A percentile compares a stretch with the other conserved stretches of the same genome.
phyloP scores from a whole-genome alignment of 495 filamentous ascomycete species.

The Hypoxylon fuscum region DNA sequence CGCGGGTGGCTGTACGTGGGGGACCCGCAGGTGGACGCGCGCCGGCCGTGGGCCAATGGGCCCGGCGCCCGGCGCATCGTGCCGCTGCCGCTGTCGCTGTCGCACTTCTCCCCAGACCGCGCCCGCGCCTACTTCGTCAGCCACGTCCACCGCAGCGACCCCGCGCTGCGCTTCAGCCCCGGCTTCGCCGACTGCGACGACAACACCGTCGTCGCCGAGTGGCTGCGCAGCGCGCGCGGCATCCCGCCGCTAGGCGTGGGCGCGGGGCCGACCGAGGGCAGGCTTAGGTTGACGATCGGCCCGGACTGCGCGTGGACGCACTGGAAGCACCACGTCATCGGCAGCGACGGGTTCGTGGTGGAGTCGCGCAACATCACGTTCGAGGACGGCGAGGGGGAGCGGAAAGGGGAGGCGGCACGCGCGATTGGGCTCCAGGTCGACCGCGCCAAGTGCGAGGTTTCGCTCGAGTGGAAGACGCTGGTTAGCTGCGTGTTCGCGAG shows the following conservation, averaged over 20 bases:
- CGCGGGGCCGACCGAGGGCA: conserved; percentile 10
- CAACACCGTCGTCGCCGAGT: conserved; percentile 26
- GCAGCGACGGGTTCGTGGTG: conserved; percentile 21
- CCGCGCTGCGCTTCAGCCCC: conserved; percentile 1
- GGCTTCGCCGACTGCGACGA: conserved; percentile 20
- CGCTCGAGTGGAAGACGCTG: conserved; percentile 22
- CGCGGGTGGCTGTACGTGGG: conserved; percentile 27
- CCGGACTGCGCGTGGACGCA: conserved; percentile 23
- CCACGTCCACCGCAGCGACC: conserved; percentile 14
- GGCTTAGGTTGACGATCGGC: conserved; percentile 13
- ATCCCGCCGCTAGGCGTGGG: conserved; percentile 11
- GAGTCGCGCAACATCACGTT: conserved; percentile 19
- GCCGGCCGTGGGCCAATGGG: too few relatives aligned
- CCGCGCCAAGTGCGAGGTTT: conserved; percentile 23
- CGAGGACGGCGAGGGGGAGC: conserved; percentile 7
- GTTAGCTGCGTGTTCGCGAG: conserved; percentile 25
- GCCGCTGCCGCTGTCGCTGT: too few relatives aligned
- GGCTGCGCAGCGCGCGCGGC: conserved; percentile 26
- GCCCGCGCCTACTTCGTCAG: conserved; percentile 23
- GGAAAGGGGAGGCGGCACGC: not conserved
- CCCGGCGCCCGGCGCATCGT: too few relatives aligned
- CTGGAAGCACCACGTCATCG: conserved; percentile 30
- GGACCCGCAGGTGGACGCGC: conserved; percentile 2
- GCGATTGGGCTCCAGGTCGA: conserved; percentile 31
- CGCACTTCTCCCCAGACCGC: conserved; percentile 23